phyloP scores from a whole-genome alignment of 2,329 filamentous ascomycete species.

The Pseudopyrenochaeta lycopersici region DNA sequence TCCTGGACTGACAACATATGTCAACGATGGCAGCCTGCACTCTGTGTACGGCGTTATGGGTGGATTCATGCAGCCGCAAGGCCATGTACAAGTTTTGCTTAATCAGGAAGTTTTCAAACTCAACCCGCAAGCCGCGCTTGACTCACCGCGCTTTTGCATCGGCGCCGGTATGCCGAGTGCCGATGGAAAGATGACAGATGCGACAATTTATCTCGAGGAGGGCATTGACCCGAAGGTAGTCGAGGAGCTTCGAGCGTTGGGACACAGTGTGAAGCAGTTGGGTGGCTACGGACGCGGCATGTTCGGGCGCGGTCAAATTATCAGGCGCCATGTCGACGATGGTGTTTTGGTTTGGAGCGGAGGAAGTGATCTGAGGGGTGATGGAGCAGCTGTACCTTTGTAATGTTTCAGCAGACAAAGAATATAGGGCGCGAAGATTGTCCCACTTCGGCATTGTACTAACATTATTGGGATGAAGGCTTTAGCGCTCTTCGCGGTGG shows the following conservation, averaged over 20 bases:
- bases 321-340: slow-evolving; percentile 80
- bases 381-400: slow-evolving; percentile 73
- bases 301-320: slow-evolving; percentile 90
- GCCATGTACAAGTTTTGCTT: slow-evolving; percentile 90
- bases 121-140: slow-evolving; percentile 86
- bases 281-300: slow-evolving; percentile 70
- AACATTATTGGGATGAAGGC: no score
- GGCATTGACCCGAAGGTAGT: slow-evolving; percentile 76
- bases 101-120: slow-evolving; percentile 86
- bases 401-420: neutral
- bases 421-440: neutral
- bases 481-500: no score
- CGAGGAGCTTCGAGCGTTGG: slow-evolving; percentile 71
- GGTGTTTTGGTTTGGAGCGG: slow-evolving; percentile 80
- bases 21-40: slow-evolving; percentile 76
- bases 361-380: slow-evolving; percentile 86
- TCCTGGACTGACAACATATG: slow-evolving; percentile 85
- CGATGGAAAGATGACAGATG: slow-evolving; percentile 64
- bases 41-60: slow-evolving; percentile 97
- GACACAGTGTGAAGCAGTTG: slow-evolving; percentile 77
- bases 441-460: no score
- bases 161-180: slow-evolving; percentile 74
- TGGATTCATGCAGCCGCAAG: slow-evolving; percentile 98
- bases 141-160: slow-evolving; percentile 91
- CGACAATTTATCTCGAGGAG: slow-evolving; percentile 81